Evolutionary conservation across 1,139 yeast species (phyloP), one percentile per base, ranked within the genome.

Genomic region (Magnusiomyces sp.): DNA sequence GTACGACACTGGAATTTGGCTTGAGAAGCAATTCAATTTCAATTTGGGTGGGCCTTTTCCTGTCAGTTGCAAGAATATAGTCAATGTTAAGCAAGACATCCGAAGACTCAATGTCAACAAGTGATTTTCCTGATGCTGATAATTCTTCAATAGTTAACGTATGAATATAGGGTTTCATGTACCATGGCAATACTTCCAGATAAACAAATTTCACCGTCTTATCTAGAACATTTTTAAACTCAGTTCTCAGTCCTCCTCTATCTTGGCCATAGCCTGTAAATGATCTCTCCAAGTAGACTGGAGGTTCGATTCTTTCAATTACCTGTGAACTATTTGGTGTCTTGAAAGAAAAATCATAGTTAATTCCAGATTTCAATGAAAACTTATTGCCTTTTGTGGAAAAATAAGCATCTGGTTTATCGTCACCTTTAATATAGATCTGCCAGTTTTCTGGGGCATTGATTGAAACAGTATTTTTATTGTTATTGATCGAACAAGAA

Each of bases 111-210:
- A n/a, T 62, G 66, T 3, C 54, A 48, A 16, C 31, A 40, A 11
- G 44, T 36, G 19, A 50, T 29, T 14, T 51, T 14, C 47, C 55
- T 43, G 62, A 60, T 52, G 13, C 37, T 43, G 43, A 19, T 16
- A 41, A 34, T 16, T 50, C 50, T 33, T 55, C 56, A 6, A 63
- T 55, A 20, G 51, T 47, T 53, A 89, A 65, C 0, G 95, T 81
- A 58, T 87, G 89, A 47, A 92, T 68, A 61, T 86, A 92, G 2
- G 88, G 68, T 57, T 94, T 78, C 80, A 90, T 83, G 64, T 79
- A 92, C 98, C 98, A 92, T 0, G 99, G 99, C 36, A 89, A 71
- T 0, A 89, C 75, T 64, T 92, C 97, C 59, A 82, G 83, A 59
- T 86, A 86, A 1, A 80, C 70, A 48, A 89, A 71, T 2, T 68